Percentiles rank a stretch among this genome's conserved stretches.
phyloP scores from a whole-genome alignment of 164 flowering plant genomes.

The Amborella trichopoda region DNA sequence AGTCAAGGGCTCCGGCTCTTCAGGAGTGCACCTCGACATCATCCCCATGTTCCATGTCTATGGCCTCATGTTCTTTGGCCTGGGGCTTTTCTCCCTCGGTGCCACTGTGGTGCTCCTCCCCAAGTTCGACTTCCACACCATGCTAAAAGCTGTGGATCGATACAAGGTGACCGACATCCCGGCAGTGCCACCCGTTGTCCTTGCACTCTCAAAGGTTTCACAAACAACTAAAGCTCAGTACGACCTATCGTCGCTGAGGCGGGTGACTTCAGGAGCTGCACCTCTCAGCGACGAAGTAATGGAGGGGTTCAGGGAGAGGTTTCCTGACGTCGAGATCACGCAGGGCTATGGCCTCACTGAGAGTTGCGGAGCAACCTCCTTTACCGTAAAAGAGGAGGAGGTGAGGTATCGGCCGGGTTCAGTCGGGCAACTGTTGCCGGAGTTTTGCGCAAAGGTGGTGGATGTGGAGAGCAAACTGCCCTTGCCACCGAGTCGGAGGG shows the following conservation, averaged over 20 bases:
- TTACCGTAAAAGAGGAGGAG: conserved; percentile 13
- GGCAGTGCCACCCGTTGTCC: conserved; percentile 62
- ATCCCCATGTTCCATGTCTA: conserved; percentile 77
- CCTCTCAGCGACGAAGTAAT: conserved; percentile 48
- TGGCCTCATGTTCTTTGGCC: conserved; percentile 50
- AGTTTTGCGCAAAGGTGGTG: conserved; percentile 44
- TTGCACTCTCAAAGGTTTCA: conserved; percentile 33
- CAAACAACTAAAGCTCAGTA: neutral
- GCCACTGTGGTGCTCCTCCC: conserved; percentile 41
- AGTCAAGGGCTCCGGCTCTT: conserved; percentile 12
- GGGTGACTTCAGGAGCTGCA: conserved; percentile 64
- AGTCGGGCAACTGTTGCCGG: conserved; percentile 32
- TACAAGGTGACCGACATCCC: conserved; percentile 41
- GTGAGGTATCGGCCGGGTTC: conserved; percentile 23
- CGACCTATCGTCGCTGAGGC: conserved; percentile 32
- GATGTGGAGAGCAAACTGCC: conserved; percentile 34
- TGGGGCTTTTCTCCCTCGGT: conserved; percentile 35
- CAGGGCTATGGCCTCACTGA: conserved; percentile 72
- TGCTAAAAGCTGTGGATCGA: conserved; percentile 39
- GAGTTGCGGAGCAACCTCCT: conserved; percentile 35
- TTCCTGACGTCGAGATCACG: conserved; percentile 49
- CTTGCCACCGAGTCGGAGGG: conserved; percentile 28
- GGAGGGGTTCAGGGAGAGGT: conserved; percentile 33
- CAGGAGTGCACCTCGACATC: conserved; percentile 49
- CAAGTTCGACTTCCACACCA: conserved; percentile 33